Evolutionary conservation across 345 rosid genomes (phyloP).

Genomic region (Reutealis trisperma): DNA sequence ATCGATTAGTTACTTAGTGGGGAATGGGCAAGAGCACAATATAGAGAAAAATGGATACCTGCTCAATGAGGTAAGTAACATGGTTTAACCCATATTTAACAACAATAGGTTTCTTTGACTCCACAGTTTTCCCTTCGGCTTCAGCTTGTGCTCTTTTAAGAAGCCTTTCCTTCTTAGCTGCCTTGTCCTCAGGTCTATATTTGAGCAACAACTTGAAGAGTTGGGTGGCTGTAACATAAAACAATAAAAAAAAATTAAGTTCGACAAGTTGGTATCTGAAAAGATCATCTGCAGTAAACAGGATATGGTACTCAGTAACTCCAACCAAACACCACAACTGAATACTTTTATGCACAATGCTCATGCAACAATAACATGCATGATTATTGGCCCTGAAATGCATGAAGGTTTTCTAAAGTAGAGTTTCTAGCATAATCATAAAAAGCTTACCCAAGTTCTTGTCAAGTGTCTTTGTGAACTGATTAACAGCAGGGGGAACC

Average conservation of each 20-base stretch:
- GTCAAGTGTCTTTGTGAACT: conserved; percentile 91
- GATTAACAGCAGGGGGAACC: conserved; percentile 87
- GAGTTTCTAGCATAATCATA: not conserved
- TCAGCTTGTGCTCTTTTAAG: conserved; percentile 60
- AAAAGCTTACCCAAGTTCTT: conserved; percentile 64
- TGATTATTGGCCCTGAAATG: not conserved
- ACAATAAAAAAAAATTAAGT: not conserved
- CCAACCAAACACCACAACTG: not conserved
- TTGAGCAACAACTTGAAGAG: conserved; percentile 70
- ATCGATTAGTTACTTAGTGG: not conserved
- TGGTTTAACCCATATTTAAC: conserved; percentile 78
- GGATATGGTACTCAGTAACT: not conserved
- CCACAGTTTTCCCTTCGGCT: conserved; percentile 58
- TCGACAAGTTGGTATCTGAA: not conserved
- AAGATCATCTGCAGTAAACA: not conserved
- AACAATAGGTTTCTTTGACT: conserved; percentile 66
- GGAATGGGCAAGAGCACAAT: not conserved
- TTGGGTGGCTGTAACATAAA: conserved; percentile 45
- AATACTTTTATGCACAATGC: too few relatives aligned
- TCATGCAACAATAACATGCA: not conserved
- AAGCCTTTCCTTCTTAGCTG: conserved; percentile 62
- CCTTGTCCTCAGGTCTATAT: conserved; percentile 71
- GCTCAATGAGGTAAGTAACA: conserved; percentile 72
- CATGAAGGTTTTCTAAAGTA: not conserved
- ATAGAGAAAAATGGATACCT: conserved; percentile 26